Percentiles rank a stretch among this genome's conserved stretches.
These are phyloP conservation scores for Scheffersomyces lignosus DNA, from an alignment of 805 yeast species.

Conservation along the genomic window DNA sequence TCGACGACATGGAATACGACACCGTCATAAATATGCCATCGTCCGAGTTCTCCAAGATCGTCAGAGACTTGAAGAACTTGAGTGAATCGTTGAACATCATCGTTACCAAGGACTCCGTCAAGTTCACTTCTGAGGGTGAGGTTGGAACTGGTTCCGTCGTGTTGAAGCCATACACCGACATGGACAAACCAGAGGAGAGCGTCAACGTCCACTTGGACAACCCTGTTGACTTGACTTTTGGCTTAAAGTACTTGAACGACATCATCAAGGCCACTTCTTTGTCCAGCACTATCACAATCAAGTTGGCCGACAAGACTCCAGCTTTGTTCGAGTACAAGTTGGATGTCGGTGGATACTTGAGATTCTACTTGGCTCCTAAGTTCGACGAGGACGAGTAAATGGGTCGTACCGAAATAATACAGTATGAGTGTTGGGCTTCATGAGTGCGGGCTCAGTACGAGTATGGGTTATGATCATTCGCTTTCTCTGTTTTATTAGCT, in stretches of 20 bases:
- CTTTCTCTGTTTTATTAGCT: not conserved
- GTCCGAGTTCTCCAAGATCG: conserved; percentile 81
- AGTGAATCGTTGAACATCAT: conserved; percentile 84
- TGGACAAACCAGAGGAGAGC: conserved; percentile 76
- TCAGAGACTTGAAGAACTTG: conserved; percentile 82
- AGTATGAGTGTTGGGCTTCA: too few relatives aligned
- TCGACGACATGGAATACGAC: conserved; percentile 92
- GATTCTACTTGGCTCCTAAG: conserved; percentile 97
- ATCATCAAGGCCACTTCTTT: conserved; percentile 88
- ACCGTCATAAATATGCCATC: conserved; percentile 86
- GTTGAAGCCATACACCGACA: conserved; percentile 77
- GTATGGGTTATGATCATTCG: not conserved
- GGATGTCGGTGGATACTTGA: conserved; percentile 82
- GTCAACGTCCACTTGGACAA: conserved; percentile 76
- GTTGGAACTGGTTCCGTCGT: conserved; percentile 85
- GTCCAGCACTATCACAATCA: conserved; percentile 73
- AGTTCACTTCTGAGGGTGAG: conserved; percentile 88
- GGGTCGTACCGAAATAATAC: conserved; percentile 3
- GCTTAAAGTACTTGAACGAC: conserved; percentile 86
- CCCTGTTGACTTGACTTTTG: conserved; percentile 87
- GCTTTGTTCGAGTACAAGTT: conserved; percentile 91
- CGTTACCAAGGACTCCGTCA: conserved; percentile 89
- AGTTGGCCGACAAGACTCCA: conserved; percentile 88
- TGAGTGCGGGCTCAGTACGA: too few relatives aligned
- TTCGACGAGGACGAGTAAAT: conserved; percentile 82